Percentiles rank a stretch among this genome's conserved stretches.
phyloP scores from a whole-genome alignment of 2,329 filamentous ascomycete genomes.

The Penicillium sp. region DNA sequence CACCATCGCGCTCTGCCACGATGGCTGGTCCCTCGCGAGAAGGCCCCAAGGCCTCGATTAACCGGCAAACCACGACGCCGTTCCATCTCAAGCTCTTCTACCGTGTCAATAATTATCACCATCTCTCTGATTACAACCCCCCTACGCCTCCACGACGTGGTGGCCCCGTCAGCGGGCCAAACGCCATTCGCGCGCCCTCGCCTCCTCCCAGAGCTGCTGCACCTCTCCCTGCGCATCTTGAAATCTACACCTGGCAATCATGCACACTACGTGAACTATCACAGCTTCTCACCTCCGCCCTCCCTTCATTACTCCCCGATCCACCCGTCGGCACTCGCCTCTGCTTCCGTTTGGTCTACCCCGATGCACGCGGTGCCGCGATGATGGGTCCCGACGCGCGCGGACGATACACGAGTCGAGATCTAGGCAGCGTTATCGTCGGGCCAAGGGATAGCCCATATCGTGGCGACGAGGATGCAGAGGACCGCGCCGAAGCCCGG shows the following conservation, averaged over 20 bases:
- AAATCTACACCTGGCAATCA: slow-evolving; percentile 84
- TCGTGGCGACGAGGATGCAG: slow-evolving; percentile 36
- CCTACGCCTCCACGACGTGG: slow-evolving; percentile 29
- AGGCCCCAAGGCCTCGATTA: slow-evolving; percentile 52
- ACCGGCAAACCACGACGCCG: slow-evolving; percentile 73
- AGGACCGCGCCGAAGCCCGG: slow-evolving; percentile 44
- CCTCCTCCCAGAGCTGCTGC: slow-evolving; percentile 61
- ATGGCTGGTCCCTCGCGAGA: slow-evolving; percentile 32
- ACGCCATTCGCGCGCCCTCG: slow-evolving; percentile 40
- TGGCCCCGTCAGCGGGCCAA: slow-evolving; percentile 42
- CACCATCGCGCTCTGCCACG: slow-evolving; percentile 4
- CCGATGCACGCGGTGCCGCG: slow-evolving; percentile 63
- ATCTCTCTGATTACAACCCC: slow-evolving; percentile 46
- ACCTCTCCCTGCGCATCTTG: slow-evolving; percentile 68
- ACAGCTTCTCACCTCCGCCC: slow-evolving; percentile 71
- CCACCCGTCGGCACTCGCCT: slow-evolving; percentile 81
- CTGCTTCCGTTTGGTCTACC: slow-evolving; percentile 85
- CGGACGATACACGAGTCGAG: slow-evolving; percentile 74
- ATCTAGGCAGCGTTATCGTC: slow-evolving; percentile 81
- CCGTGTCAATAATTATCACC: slow-evolving; percentile 72
- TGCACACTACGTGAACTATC: slow-evolving; percentile 82
- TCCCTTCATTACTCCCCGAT: slow-evolving; percentile 71
- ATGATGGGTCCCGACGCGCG: slow-evolving; percentile 46
- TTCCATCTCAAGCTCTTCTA: slow-evolving; percentile 89
- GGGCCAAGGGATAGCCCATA: slow-evolving; percentile 48